phyloP scores from a whole-genome alignment of 2,329 filamentous ascomycete species.

The Cladophialophora bantiana region DNA sequence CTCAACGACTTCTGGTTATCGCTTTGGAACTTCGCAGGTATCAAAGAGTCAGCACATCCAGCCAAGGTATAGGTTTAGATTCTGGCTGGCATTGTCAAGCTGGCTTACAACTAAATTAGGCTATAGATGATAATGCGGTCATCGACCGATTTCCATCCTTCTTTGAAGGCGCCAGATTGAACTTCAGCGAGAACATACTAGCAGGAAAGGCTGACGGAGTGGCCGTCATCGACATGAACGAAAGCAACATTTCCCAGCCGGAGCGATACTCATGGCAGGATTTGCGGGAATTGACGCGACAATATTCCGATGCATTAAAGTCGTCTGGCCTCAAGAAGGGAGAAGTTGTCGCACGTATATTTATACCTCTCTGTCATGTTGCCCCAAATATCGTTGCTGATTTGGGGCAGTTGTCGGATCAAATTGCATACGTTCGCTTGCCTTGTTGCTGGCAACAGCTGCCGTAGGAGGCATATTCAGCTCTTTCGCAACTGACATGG shows the following conservation, averaged over 20 bases:
- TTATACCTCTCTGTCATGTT: no score
- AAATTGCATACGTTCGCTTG: constrained; percentile 37
- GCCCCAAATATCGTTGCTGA: neutral
- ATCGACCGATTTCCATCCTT: constrained; percentile 50
- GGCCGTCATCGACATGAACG: constrained; percentile 33
- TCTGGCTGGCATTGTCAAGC: neutral
- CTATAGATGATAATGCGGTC: constrained; percentile 47
- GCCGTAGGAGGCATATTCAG: constrained; percentile 55
- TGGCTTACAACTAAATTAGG: constrained; percentile 25
- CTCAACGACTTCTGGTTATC: constrained; percentile 53
- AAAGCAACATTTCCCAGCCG: constrained; percentile 41
- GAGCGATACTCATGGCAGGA: constrained; percentile 50
- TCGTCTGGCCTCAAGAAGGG: constrained; percentile 47
- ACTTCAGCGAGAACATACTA: constrained; percentile 45
- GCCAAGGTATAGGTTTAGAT: constrained; percentile 17
- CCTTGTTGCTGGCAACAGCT: constrained; percentile 51
- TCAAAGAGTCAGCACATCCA: constrained; percentile 39
- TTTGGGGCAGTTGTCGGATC: constrained; percentile 12
- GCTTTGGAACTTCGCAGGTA: constrained; percentile 45
- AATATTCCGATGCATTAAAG: constrained; percentile 48
- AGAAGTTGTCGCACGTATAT: constrained; percentile 45
- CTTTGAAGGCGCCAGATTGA: constrained; percentile 47
- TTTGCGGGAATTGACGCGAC: constrained; percentile 47
- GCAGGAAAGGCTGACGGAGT: neutral
- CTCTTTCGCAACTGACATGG: constrained; percentile 54